Evolutionary conservation across 2,329 filamentous ascomycete genomes (phyloP), one percentile per base, ranked within the genome.

Genomic region (Fusarium tupiense): DNA sequence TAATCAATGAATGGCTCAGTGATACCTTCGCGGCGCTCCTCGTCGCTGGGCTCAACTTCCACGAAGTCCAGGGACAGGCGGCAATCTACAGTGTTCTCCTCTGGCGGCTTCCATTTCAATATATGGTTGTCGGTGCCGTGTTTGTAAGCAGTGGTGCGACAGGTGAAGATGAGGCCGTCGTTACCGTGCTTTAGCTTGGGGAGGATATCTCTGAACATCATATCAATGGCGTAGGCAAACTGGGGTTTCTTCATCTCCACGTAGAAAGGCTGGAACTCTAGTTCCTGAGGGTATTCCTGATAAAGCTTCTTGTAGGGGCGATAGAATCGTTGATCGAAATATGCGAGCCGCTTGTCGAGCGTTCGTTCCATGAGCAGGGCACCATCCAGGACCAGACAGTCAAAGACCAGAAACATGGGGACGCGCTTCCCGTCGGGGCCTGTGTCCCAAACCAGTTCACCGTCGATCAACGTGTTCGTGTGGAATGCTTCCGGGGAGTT

Each of bases 131-230:
- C 96, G 19, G 96, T 99, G 75, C 96, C 96, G 75, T 93, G 92
- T 77, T 92, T 92, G 85, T 99, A 99, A 16, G 92, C 89, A 24
- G 94, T 94, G 77, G 91, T 92, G 73, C 94, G 91, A 84, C 96
- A 98, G n/a, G 96, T 98, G 84, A 98, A 99, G 80, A 99, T 98
- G 53, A 99, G 88, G 11, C 96, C 96, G 81, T 99, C 96, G 82
- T 98, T 98, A 71, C 96, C 95, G 81, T 99, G 96, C 75, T 92
- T 92, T 41, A 99, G 89, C 47, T 88, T 91, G 3, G 95, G 95
- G 35, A 98, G 90, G 50, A 97, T 90, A 65, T 95, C 89, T 75
- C 91, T 90, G 85, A 99, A 98, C 92, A 98, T 97, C 89, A 93
- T 93, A 80, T 94, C 92, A 69, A 97, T 91, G 53, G 91, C 94